Conservation (phyloP, 2,329 filamentous ascomycete genomes). For the Chrysoporthe puriensis region DNA sequence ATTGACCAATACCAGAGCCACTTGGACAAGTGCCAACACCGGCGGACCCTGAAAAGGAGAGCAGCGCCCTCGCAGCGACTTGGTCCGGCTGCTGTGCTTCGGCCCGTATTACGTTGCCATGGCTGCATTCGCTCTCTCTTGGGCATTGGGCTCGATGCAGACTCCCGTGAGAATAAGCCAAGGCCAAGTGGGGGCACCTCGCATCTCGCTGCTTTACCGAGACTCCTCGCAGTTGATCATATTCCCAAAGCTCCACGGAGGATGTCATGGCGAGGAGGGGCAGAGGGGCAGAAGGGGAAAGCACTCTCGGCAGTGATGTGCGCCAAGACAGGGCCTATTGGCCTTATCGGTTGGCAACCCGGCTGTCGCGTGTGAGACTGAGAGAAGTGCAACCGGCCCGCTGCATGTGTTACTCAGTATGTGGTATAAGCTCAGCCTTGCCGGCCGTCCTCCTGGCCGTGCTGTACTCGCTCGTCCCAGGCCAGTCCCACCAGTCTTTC, state of each 20-base stretch:
- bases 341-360: not conserved
- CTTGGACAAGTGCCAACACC: not conserved
- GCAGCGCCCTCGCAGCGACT: not conserved
- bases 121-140: conserved; percentile 1
- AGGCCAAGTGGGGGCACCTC: not conserved
- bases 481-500: not conserved
- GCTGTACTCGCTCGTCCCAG: not conserved
- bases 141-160: conserved; percentile 1
- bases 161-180: not conserved
- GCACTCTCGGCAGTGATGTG: not conserved
- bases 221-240: not conserved
- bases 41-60: not conserved
- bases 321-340: not conserved
- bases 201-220: not conserved
- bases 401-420: not conserved
- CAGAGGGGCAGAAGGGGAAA: not conserved
- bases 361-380: not conserved
- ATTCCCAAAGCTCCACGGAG: not conserved
- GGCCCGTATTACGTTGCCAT: not conserved
- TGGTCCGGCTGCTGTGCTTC: not conserved
- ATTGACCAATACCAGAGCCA: not conserved
- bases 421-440: not conserved
- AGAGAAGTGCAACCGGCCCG: not conserved
- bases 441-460: not conserved
- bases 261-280: conserved; percentile 3